Evolutionary conservation across 805 yeast genomes (phyloP), one percentile per base, ranked within the genome.

Genomic region (Candida verbasci): DNA sequence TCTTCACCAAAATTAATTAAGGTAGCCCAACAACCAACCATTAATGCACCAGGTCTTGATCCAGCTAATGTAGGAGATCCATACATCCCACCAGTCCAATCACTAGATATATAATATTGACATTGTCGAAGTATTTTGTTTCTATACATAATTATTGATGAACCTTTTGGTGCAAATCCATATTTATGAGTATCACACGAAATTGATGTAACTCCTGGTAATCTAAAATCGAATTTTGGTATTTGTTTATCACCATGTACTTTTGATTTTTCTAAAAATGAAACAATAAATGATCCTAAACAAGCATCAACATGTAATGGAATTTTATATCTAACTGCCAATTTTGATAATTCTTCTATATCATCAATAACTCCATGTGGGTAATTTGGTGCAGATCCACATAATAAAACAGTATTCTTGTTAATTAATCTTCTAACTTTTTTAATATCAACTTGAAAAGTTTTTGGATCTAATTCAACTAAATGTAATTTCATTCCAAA

Each of bases 131-230:
- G 70, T 40, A 74, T 71, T 0, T 72, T 49, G 42, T 72, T 62
- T 31, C 97, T 74, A 60, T 93, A 93, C 95, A 93, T 82, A 49
- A 93, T 83, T 17, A 91, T 74, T 1, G 96, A 86, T 0, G 95
- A 82, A 8, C 98, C 98, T 60, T 91, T 91, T 26, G 98, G 98
- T 7, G 97, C 97, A 70, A 91, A 93, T 1, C 97, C 98, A 54
- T 91, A 91, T 60, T 91, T 91, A 68, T 91, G 98, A n/a, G 98
- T 91, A 57, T 91, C 98, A 62, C 97, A 93, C n/a, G 96, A 86
- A 40, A 91, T 91, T 2, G 97, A 88, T 1, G 97, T 93, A n/a
- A 93, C 97, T 22, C 73, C 93, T 1, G 86, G 82, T 2, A 87
- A 70, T 45, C 91, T 67, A 63, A 91, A 91, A 56, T 93, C 97